These are phyloP conservation scores for Opeltia flavorubescens DNA, from an alignment of 495 filamentous ascomycete genomes.

Conservation along the genomic window DNA sequence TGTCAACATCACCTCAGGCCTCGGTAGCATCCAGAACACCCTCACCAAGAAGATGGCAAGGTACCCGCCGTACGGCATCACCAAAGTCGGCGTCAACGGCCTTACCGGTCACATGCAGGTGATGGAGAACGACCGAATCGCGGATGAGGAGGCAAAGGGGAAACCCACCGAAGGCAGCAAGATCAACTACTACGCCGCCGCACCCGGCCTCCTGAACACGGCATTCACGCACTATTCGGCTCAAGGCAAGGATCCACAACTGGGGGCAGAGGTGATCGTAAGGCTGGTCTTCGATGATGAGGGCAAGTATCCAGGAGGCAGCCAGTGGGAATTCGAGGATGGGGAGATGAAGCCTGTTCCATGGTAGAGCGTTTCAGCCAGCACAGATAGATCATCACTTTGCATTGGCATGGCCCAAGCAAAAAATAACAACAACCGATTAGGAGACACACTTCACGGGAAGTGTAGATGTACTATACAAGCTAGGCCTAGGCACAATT, in stretches of 20 bases:
- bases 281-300: constrained; percentile 17
- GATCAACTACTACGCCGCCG: constrained; percentile 18
- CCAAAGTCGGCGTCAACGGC: constrained; percentile 23
- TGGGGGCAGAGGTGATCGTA: constrained; percentile 23
- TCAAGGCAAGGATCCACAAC: constrained; percentile 19
- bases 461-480: too few species aligned
- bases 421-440: too few species aligned
- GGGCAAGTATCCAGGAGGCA: constrained; percentile 15
- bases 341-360: constrained; percentile 22
- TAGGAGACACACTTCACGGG: too few species aligned
- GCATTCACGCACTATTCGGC: constrained; percentile 22
- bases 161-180: constrained; percentile 1
- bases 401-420: too few species aligned
- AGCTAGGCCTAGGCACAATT: too few species aligned
- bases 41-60: constrained; percentile 12
- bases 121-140: constrained; percentile 17
- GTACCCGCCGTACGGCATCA: constrained; percentile 15
- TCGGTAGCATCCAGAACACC: constrained; percentile 8
- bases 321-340: constrained; percentile 22
- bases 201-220: constrained; percentile 23
- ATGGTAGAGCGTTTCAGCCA: constrained; percentile 14
- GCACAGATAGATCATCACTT: not conserved
- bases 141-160: constrained; percentile 5
- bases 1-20: constrained; percentile 18
- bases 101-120: constrained; percentile 22